Conservation (phyloP, 768 basidiomycete genomes). For the Lactarius deliciosus region DNA sequence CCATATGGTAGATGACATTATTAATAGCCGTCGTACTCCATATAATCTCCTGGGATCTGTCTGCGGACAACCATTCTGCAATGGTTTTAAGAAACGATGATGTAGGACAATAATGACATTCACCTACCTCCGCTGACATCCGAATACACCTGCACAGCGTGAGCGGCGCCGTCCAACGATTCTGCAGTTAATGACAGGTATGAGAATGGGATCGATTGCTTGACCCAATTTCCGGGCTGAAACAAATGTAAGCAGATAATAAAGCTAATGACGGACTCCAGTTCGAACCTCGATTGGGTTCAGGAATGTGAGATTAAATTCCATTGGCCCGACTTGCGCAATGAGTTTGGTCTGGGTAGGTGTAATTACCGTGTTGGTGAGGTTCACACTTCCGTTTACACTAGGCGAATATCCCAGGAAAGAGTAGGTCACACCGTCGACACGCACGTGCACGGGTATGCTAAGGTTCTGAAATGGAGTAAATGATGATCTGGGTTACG, state of each 20-base stretch:
- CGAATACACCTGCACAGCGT: slow-evolving; percentile 41
- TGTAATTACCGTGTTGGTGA: slow-evolving; percentile 35
- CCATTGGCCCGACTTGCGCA: slow-evolving; percentile 38
- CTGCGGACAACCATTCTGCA: slow-evolving; percentile 32
- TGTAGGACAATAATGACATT: background rate
- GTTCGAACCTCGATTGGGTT: slow-evolving; percentile 40
- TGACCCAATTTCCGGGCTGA: slow-evolving; percentile 40
- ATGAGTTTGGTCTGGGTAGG: slow-evolving; percentile 39
- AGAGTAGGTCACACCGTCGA: slow-evolving; percentile 26
- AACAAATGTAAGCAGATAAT: too few relatives aligned
- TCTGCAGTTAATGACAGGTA: slow-evolving; percentile 38
- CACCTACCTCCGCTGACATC: slow-evolving; percentile 41
- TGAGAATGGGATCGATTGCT: slow-evolving; percentile 43
- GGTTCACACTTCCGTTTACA: slow-evolving; percentile 21
- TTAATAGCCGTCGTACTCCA: slow-evolving; percentile 11
- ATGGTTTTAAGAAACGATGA: background rate
- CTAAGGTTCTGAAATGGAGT: slow-evolving; percentile 10
- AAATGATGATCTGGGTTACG: background rate
- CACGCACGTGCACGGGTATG: slow-evolving; percentile 19
- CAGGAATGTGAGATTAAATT: slow-evolving; percentile 41
- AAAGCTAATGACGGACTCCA: background rate
- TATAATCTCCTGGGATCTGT: slow-evolving; percentile 10
- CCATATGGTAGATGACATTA: slow-evolving; percentile 23
- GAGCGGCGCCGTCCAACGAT: slow-evolving; percentile 37
- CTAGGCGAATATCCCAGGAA: slow-evolving; percentile 24